Evolutionary conservation across 164 flowering plant species (phyloP), one percentile per base, ranked within the genome.

Genomic region (Houttuynia cordata): DNA sequence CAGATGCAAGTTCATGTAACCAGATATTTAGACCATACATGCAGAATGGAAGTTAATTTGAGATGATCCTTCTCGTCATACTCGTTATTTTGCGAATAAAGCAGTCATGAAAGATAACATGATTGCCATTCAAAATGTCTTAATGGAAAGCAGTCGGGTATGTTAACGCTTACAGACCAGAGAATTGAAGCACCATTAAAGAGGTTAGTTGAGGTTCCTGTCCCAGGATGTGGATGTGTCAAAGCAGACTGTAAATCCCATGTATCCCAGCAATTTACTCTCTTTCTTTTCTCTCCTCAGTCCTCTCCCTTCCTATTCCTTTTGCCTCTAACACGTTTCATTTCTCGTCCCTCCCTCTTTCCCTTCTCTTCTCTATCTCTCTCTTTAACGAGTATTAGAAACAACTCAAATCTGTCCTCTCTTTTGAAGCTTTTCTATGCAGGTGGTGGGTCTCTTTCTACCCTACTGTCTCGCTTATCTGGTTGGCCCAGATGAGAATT

Each of bases 221-320:
- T 51, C 57, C 56, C n/a, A 20, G 14, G 75, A 71, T 63, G 71
- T 71, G 63, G 71, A 71, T 66, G 62, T 64, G 53, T 71, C 68
- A 57, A 55, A 64, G 47, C 23, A 42, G 53, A 64, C 52, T 61
- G 71, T 57, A 57, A 56, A 57, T 67, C 68, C 71, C 49, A 62
- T 67, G 67, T 51, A 57, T 68, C 59, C 34, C 47, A 52, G 47
- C 59, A 62, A 66, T 58, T 56, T 39, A 22, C 57, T 56, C 34
- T 37, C 56, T 49, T 53, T 53, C 40, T 22, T 13, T 42, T 60
- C 24, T 50, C 60, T 42, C 49, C 49, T 42, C 49, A 42, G 12
- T 42, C 49, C 17, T 14, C 49, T 42, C 24, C 51, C 41, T 34
- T 18, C 53, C 13, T 57, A 59, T 39, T 34, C 61, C 34, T 39